These are phyloP conservation scores for Nothophytophthora sp. DNA, from an alignment of 352 stramenopile genomes.

Conservation along the genomic window DNA sequence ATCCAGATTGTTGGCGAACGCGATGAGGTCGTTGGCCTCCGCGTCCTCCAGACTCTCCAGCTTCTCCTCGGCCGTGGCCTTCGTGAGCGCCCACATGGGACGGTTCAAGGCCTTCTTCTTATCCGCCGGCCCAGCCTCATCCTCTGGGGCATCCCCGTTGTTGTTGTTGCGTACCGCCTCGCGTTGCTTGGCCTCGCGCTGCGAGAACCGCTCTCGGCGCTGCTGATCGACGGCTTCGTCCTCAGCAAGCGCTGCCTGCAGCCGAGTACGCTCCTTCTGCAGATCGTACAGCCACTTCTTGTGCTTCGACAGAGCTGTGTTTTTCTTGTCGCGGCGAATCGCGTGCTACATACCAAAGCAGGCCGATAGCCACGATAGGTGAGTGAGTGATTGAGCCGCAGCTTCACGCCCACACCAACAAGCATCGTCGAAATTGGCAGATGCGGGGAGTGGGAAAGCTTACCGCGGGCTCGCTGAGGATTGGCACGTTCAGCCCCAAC, in stretches of 20 bases:
- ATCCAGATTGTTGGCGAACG: conserved; percentile 93
- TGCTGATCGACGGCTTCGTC: conserved; percentile 74
- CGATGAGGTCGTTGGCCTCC: conserved; percentile 91
- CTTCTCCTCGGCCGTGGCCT: conserved; percentile 82
- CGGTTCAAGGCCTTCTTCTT: conserved; percentile 40
- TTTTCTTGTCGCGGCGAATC: conserved; percentile 90
- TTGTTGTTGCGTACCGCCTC: conserved; percentile 54
- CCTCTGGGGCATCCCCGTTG: conserved; percentile 13
- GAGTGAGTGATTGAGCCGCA: background rate
- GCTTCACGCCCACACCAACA: too few species aligned
- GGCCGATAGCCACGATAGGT: conserved; percentile 1
- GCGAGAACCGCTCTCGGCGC: conserved; percentile 68
- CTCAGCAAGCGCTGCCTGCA: conserved; percentile 81
- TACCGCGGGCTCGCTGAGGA: conserved; percentile 69
- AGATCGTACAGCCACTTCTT: conserved; percentile 93
- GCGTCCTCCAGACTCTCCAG: conserved; percentile 69
- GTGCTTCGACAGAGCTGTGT: conserved; percentile 92
- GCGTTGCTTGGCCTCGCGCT: conserved; percentile 79
- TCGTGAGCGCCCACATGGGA: conserved; percentile 93
- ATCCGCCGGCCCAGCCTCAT: conserved; percentile 15
- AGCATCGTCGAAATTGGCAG: too few species aligned
- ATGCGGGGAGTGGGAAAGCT: too few species aligned
- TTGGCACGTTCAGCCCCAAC: conserved; percentile 81
- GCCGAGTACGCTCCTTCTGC: conserved; percentile 87
- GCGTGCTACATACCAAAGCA: conserved; percentile 42